Base-by-base conservation (phyloP, 495 filamentous ascomycete genomes). In the Penicillium mononematosum region DNA sequence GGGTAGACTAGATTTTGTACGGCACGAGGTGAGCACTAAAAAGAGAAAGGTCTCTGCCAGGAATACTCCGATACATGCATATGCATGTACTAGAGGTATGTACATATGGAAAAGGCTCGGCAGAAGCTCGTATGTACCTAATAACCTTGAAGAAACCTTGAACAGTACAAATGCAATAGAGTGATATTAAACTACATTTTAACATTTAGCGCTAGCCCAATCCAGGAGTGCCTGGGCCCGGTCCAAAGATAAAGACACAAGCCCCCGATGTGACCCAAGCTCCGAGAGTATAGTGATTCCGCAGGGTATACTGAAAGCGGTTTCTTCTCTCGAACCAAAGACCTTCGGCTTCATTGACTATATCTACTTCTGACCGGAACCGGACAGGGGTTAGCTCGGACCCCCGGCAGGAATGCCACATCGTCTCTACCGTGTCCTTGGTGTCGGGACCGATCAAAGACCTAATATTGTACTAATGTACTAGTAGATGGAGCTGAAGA, bases 271-370 rank as follows among this genome's bases (percentile, higher is more conserved):
- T 14, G 14, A 51, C 49, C 49, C 14, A 41, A 19, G 14, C 49
- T 22, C 9, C 9, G 36, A 38, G 34, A 39, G 6, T 5, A n/a
- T 22, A 17, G 10, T 11, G 12, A 38, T 14, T 22, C 8, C 10
- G 12, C 41, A 39, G 41, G 11, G 3, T 20, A 44, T 44, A 44
- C 41, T 22, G 22, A 17, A 43, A 44, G 41, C 41, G 41, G 41
- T 22, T 20, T 12, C 10, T 44, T 41, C n/a, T 6, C 6, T 44
- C 19, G 10, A 44, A 24, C 24, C 19, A 20, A 22, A 11, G 17
- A 20, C 19, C n/a, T 4, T 50, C 47, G 47, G 47, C 47, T 36
- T 38, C 11, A 36, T 22, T 50, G 47, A 36, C 47, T 20, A 19
- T 31, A 47, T 24, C 5, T n/a, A 17, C 16, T 22, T n/a, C 12